phyloP scores from a whole-genome alignment of 345 rosid species.

The Heritiera littoralis region DNA sequence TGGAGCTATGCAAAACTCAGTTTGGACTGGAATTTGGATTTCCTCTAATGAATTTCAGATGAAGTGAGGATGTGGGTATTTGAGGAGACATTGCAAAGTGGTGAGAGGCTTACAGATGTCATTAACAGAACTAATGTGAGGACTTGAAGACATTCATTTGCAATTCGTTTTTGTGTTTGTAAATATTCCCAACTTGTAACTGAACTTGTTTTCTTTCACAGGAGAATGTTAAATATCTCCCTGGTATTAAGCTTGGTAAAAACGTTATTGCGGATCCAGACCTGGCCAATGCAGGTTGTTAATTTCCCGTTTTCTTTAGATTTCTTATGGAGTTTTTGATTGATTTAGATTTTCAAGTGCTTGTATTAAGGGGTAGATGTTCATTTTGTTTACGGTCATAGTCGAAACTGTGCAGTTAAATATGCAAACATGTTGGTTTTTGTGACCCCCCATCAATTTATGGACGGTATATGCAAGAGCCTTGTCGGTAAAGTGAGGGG shows the following conservation, averaged over 20 bases:
- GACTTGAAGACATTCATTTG: not conserved
- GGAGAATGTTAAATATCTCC: slow-evolving; percentile 93
- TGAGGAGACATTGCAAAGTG: slow-evolving; percentile 82
- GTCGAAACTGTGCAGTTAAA: slow-evolving; percentile 49
- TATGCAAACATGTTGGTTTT: slow-evolving; percentile 92
- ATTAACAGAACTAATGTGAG: slow-evolving; percentile 85
- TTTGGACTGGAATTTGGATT: not conserved
- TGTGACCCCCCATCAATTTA: slow-evolving; percentile 91
- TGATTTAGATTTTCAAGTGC: not conserved
- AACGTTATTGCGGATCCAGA: slow-evolving; percentile 88
- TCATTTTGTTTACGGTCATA: not conserved
- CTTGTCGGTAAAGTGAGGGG: slow-evolving; percentile 64
- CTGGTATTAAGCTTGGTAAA: slow-evolving; percentile 85
- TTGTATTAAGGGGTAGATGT: not conserved
- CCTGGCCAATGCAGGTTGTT: slow-evolving; percentile 81
- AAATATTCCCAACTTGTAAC: slow-evolving; percentile 5
- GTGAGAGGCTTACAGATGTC: slow-evolving; percentile 86
- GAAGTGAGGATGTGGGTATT: slow-evolving; percentile 99
- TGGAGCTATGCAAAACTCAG: not conserved
- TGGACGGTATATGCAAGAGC: slow-evolving; percentile 84
- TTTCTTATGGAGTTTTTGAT: not conserved
- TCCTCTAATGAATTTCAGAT: slow-evolving; percentile 50
- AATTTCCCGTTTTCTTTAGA: slow-evolving; percentile 16
- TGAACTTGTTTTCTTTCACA: slow-evolving; percentile 23
- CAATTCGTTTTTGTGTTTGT: not conserved